Evolutionary conservation across 2,329 filamentous ascomycete genomes (phyloP), one percentile per base, ranked within the genome.

Genomic region (Pseudocercospora cruenta): DNA sequence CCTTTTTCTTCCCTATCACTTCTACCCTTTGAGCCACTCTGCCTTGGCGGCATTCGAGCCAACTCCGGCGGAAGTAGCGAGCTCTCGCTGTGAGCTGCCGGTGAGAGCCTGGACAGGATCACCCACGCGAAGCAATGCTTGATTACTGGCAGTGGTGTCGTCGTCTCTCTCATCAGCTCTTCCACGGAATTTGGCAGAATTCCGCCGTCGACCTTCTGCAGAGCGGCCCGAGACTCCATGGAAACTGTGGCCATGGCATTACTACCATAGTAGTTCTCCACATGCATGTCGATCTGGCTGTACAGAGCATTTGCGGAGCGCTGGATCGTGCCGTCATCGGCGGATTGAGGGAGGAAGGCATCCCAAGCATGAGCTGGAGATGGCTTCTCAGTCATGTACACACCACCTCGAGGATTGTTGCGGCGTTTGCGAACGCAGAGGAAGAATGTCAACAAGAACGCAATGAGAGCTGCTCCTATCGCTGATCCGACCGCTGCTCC

Each of bases 181-280:
- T 64, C 62, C 10, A 60, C 21, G n/a, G 49, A 39, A 19, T n/a
- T 47, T 28, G 31, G 26, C 43, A 58, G n/a, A 5, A 22, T 33
- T 28, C 57, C 45, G n/a, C 43, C 51, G 16, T 59, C 21, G 2
- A 39, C 45, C 19, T 49, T 49, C n/a, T 49, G 45, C 19, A 49
- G 6, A 0, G n/a, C n/a, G 5, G 21, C 45, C 1, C 45, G 45
- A 4, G 45, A 49, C 1, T 49, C 45, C 2, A 5, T 22, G n/a
- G 45, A 49, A 6, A 49, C 14, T 3, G n/a, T 49, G 2, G 45
- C 45, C 45, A 49, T 49, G 9, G 51, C 49, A 39, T 54, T 47
- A n/a, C 28, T 53, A 39, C 49, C 12, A 60, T 80, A 80, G 60
- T 76, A 79, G 58, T 79, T 79, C 22, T 80, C 78, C 24, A 79